A percentile compares a stretch with the other conserved stretches of the same genome.
Conservation (phyloP, 345 rosid genomes). For the Salix arbutifolia region DNA sequence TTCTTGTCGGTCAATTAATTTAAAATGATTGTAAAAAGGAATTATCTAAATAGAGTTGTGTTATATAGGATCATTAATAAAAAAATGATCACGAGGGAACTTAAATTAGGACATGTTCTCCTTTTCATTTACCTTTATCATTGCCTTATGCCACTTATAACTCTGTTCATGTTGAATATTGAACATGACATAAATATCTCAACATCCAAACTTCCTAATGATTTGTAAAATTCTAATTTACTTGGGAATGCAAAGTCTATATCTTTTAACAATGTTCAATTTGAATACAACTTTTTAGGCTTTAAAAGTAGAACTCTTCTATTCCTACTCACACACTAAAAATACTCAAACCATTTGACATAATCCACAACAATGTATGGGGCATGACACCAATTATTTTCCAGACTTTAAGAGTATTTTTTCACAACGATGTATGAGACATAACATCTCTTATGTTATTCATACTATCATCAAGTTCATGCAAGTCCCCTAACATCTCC, state of each 20-base stretch:
- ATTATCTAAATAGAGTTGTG: neutral
- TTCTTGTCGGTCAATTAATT: neutral
- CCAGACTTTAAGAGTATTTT: neutral
- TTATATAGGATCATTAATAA: slow-evolving; percentile 6
- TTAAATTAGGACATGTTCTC: neutral
- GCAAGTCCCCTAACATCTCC: neutral
- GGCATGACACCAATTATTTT: neutral
- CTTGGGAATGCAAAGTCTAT: neutral
- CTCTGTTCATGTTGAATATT: neutral
- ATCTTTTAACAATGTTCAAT: neutral
- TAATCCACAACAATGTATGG: neutral
- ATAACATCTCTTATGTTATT: too few species aligned
- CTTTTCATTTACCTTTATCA: neutral
- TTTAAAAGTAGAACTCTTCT: neutral
- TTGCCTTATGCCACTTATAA: neutral
- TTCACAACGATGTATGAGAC: too few species aligned
- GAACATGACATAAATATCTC: neutral
- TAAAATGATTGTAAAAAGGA: neutral
- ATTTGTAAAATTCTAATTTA: neutral
- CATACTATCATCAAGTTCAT: neutral
- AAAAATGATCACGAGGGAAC: neutral
- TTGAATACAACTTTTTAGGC: neutral
- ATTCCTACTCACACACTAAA: too few species aligned
- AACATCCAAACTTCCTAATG: neutral
- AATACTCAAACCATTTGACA: neutral